phyloP scores from a whole-genome alignment of 495 filamentous ascomycete genomes.

The Pyrenula aspistea region DNA sequence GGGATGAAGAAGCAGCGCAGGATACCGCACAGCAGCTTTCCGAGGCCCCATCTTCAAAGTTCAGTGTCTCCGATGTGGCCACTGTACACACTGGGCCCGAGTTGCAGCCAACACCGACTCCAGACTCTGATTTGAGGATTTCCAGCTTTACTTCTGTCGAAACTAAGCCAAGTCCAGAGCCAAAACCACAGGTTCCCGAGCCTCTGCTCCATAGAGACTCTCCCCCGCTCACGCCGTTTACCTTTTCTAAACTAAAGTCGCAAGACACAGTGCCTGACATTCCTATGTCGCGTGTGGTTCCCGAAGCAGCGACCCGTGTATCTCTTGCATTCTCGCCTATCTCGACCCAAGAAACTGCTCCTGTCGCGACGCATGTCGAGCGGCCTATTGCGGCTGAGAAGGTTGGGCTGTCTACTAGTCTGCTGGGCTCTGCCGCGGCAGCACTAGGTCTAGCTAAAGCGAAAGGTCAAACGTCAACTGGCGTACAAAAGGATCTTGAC shows the following conservation, averaged over 20 bases:
- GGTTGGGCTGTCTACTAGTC: neutral
- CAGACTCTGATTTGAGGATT: neutral
- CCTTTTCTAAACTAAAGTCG: neutral
- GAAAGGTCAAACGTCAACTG: neutral
- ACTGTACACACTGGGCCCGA: conserved; percentile 1
- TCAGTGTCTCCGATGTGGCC: neutral
- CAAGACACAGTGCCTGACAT: neutral
- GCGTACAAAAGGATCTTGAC: neutral
- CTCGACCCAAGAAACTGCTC: neutral
- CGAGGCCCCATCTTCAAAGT: neutral
- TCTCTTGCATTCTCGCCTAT: conserved; percentile 3
- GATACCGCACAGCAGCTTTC: neutral
- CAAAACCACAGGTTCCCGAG: neutral
- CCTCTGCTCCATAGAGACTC: neutral
- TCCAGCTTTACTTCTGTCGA: neutral
- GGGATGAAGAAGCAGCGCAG: conserved; percentile 18
- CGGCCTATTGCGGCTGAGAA: neutral
- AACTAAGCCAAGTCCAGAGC: neutral
- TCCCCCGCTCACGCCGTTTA: neutral
- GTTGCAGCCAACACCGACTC: neutral
- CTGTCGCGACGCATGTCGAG: neutral
- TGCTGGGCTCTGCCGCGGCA: neutral
- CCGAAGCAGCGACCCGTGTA: neutral
- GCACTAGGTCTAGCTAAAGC: neutral
- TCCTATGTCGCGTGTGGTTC: neutral